Conservation (phyloP, 2,329 filamentous ascomycete species). For the Keithomyces neogunnii region DNA sequence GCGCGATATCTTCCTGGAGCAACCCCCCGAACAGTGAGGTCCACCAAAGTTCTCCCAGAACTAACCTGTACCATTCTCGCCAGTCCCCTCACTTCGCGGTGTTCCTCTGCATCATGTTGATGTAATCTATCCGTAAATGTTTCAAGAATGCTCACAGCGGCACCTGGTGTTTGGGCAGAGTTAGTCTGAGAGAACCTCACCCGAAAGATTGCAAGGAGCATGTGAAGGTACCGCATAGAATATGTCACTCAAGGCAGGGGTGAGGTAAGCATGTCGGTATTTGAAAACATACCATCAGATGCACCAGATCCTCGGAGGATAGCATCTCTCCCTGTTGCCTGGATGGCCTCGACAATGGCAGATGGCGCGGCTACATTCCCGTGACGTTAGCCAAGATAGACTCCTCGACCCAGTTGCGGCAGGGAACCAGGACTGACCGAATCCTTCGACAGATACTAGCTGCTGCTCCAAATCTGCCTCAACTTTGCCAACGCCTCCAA, state of each 20-base stretch:
- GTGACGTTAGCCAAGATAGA: background rate
- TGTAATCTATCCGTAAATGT: conserved; percentile 58
- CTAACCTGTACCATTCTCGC: conserved; percentile 91
- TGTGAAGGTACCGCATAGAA: background rate
- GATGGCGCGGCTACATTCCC: conserved; percentile 64
- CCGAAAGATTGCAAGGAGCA: background rate
- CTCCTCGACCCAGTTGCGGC: background rate
- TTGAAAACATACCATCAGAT: conserved; percentile 61
- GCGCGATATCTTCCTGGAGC: conserved; percentile 74
- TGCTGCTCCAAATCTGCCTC: conserved; percentile 77
- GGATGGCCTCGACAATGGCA: conserved; percentile 79
- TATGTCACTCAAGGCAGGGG: background rate
- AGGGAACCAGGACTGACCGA: conserved; percentile 39
- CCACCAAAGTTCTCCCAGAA: conserved; percentile 69
- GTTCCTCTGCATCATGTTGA: conserved; percentile 25
- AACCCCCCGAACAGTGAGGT: conserved; percentile 79
- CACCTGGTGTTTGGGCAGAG: conserved; percentile 36
- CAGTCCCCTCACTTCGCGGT: conserved; percentile 67
- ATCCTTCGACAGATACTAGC: conserved; percentile 77
- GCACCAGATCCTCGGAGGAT: conserved; percentile 84
- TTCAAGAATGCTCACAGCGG: conserved; percentile 93
- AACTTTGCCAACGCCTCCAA: conserved; percentile 75
- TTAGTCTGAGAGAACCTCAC: conserved; percentile 4
- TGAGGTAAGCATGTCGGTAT: background rate
- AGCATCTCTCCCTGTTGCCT: conserved; percentile 84